Percentiles rank a stretch among this genome's conserved stretches.
These are phyloP conservation scores for Ogataea glucozyma DNA, from an alignment of 805 yeast species.

Conservation along the genomic window DNA sequence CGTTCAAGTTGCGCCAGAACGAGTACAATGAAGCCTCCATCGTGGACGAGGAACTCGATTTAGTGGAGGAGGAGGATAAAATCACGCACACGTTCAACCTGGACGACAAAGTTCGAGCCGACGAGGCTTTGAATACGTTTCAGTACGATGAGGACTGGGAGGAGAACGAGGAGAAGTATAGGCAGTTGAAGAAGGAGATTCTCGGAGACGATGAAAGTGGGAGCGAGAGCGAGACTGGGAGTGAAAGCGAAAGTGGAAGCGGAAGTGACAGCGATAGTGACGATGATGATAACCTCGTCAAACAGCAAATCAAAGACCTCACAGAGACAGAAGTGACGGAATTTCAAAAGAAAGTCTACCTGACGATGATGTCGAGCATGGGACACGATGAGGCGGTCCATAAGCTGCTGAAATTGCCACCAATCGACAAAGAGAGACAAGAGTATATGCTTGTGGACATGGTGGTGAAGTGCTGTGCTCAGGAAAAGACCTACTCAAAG, in stretches of 20 bases:
- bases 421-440: conserved; percentile 41
- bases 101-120: conserved; percentile 50
- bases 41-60: conserved; percentile 51
- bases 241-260: conserved; percentile 24
- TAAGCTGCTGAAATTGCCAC: conserved; percentile 59
- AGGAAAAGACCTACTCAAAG: conserved; percentile 84
- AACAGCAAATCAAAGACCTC: conserved; percentile 55
- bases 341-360: conserved; percentile 74
- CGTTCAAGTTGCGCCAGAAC: conserved; percentile 51
- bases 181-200: conserved; percentile 43
- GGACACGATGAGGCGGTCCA: conserved; percentile 93
- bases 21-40: conserved; percentile 41
- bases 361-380: conserved; percentile 86
- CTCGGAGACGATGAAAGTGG: conserved; percentile 44
- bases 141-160: conserved; percentile 52
- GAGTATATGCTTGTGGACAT: conserved; percentile 65
- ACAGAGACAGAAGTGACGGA: conserved; percentile 64
- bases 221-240: conserved; percentile 14
- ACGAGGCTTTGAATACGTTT: conserved; percentile 50
- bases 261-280: conserved; percentile 29
- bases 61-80: conserved; percentile 65
- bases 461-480: conserved; percentile 77
- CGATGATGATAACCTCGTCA: conserved; percentile 21
- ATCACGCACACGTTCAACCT: conserved; percentile 56
- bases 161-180: conserved; percentile 50